Evolutionary conservation across 768 basidiomycete species (phyloP), one percentile per base, ranked within the genome.

Genomic region (Pisolithus albus): DNA sequence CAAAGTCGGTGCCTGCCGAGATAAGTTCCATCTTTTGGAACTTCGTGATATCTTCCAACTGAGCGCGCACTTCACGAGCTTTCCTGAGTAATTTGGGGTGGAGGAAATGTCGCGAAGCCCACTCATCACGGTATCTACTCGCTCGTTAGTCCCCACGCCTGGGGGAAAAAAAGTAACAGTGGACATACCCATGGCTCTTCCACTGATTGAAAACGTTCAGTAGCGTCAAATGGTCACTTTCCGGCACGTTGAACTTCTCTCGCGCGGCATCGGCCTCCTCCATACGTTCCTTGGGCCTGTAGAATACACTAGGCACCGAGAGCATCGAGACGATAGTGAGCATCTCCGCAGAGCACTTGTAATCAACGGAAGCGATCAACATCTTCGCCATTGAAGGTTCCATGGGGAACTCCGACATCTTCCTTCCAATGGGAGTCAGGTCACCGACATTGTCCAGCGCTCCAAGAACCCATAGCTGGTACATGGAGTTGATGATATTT

Each of bases 331-430:
- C 96, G 54, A 99, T 96, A 3, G 96, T 97, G 59, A 99, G 74
- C 90, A 98, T 96, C 73, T 98, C 95, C 7, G 80, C 73, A 11
- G 92, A 94, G 68, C 95, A 98, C 59, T 80, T 82, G 67, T 92
- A 92, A 34, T 96, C 94, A 56, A 95, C 92, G 30, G 85, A 86
- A 19, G 59, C 60, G 62, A 98, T 97, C 52, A 99, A 76, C 92
- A 99, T 98, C 75, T 98, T 98, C 21, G 92, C 93, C 82, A 99
- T 91, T 1, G 91, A 93, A 2, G 95, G 95, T 64, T 97, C 95
- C 94, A 99, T 98, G 4, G 96, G 96, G 70, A 98, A 98, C 62
- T 97, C 92, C 13, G 92, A 94, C 94, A 99, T 98, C 72, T 96
- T 96, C 49, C 89, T 82, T 6, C 96, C 96, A 50, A 83, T 78